These are phyloP conservation scores for Niebla homalea DNA, from an alignment of 495 filamentous ascomycete species.

Conservation along the genomic window DNA sequence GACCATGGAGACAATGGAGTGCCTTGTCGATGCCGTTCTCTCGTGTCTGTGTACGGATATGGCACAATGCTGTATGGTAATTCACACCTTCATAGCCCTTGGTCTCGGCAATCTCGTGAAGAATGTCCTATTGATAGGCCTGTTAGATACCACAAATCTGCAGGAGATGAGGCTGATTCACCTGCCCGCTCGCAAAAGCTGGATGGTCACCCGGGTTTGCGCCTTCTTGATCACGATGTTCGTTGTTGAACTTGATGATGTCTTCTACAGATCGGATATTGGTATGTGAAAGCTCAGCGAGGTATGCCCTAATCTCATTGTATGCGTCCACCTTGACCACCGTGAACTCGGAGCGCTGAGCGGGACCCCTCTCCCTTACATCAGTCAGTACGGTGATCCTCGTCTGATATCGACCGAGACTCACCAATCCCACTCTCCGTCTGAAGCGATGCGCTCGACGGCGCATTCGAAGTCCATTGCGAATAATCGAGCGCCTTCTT, in stretches of 20 bases:
- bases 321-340: constrained; percentile 20
- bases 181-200: constrained; percentile 17
- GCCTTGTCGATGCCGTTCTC: constrained; percentile 19
- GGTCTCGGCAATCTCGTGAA: constrained; percentile 4
- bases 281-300: constrained; percentile 12
- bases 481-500: constrained; percentile 14
- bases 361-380: not conserved
- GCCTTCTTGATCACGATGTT: constrained; percentile 15
- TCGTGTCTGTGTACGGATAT: constrained; percentile 8
- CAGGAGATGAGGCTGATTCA: not conserved
- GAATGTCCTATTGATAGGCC: constrained; percentile 4
- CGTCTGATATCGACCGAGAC: not conserved
- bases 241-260: constrained; percentile 8
- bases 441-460: constrained; percentile 14
- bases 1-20: not conserved
- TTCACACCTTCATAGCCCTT: constrained; percentile 3
- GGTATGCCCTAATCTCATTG: constrained; percentile 16
- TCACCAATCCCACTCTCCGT: constrained; percentile 20
- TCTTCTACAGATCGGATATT: constrained; percentile 14
- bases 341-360: constrained; percentile 15
- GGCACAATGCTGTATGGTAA: constrained; percentile 10
- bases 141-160: not conserved
- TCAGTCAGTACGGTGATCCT: not conserved
- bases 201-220: constrained; percentile 9
- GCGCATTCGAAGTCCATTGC: constrained; percentile 15